Percentiles rank a stretch among this genome's conserved stretches.
phyloP scores from a whole-genome alignment of 257 asterid species.

The Lycium barbarum region DNA sequence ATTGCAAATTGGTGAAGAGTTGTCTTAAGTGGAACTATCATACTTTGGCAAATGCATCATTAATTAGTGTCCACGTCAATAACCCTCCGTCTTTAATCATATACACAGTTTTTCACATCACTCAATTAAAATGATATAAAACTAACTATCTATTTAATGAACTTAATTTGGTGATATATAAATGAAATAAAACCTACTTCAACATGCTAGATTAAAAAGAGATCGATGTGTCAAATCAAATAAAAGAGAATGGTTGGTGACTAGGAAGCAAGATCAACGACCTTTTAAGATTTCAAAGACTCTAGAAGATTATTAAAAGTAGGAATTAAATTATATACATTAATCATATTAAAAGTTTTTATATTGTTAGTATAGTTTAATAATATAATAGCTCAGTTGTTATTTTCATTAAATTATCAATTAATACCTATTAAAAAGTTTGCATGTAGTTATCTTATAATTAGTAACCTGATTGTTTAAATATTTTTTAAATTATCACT shows the following conservation, averaged over 20 bases:
- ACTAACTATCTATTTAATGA: neutral
- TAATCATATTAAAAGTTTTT: neutral
- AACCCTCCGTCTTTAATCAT: no score
- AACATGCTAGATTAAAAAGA: neutral
- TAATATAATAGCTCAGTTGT: no score
- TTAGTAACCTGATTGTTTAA: neutral
- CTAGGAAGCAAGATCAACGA: neutral
- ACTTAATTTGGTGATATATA: neutral
- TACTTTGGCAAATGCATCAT: conserved; percentile 5
- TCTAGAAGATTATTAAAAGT: neutral
- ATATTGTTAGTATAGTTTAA: no score
- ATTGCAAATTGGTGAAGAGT: neutral
- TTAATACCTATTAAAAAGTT: no score
- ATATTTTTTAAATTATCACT: neutral
- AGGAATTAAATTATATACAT: neutral
- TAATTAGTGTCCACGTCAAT: neutral
- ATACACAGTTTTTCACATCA: neutral
- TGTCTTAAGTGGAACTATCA: conserved; percentile 15
- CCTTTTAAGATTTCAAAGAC: neutral
- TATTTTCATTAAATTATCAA: no score
- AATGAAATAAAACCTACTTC: neutral
- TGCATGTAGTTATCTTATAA: no score
- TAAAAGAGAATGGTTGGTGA: neutral
- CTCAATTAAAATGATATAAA: neutral
- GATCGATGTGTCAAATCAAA: neutral